Base-by-base conservation (phyloP, 257 asterid species). In the Anisodus tanguticus region DNA sequence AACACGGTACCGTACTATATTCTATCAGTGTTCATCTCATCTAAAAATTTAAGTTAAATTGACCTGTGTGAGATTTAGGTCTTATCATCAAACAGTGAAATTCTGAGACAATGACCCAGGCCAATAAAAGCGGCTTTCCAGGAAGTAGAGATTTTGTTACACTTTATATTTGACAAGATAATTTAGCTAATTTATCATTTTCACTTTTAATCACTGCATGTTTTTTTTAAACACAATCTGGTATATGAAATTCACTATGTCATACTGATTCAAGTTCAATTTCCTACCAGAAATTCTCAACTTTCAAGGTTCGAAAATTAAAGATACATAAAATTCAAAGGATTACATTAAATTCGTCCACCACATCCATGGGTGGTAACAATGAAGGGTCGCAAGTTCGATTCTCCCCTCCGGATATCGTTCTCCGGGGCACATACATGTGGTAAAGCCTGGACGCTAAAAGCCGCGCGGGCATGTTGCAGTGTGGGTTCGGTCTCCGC, bases 261-360 rank as follows among this genome's bases (percentile, higher is more conserved):
- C 0, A 0, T 0, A 67, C 11, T 37, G 31, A 0, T 5, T 66
- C 0, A 66, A 66, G 12, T 35, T 66, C 3, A 5, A 31, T 67
- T 67, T 0, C 1, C 0, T 0, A 35, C 0, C 1, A 2, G 4
- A 6, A 15, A 3, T 0, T 12, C 5, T 13, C 0, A 39, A 15
- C 15, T 39, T 0, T 39, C 0, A 0, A 3, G 1, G 0, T 7
- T 7, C 0, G 0, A 39, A 68, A 0, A 64, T 11, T 0, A 31
- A 64, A 0, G 2, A 22, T 22, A 22, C 26, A 11, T 66, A 66
- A 41, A 41, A 41, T 0, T 35, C 37, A 68, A 68, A 13, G 13
- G 8, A 67, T 39, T 2, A 39, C 7, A 22, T 22, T 22, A 22
- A 22, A 7, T 15, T 8, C 7, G n/a, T 7, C 26, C 2, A 6